phyloP scores from a whole-genome alignment of 2,329 filamentous ascomycete genomes.

The Hymenoscyphus salicellus region DNA sequence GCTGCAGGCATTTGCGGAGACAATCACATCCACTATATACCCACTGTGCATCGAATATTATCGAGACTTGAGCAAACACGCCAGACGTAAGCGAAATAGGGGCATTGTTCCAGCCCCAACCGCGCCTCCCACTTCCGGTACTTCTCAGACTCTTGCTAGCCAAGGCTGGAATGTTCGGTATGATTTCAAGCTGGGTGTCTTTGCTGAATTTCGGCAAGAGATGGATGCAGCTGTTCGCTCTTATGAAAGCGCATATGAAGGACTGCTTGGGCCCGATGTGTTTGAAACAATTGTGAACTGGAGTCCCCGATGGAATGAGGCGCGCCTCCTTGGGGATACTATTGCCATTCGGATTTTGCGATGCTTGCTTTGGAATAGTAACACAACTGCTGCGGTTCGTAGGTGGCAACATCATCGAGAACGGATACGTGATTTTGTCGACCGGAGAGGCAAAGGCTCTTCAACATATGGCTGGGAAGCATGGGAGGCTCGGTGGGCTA shows the following conservation, averaged over 20 bases:
- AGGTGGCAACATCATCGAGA: slow-evolving; percentile 77
- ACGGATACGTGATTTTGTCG: slow-evolving; percentile 72
- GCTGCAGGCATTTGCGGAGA: slow-evolving; percentile 69
- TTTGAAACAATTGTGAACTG: slow-evolving; percentile 87
- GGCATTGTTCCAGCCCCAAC: slow-evolving; percentile 77
- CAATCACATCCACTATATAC: slow-evolving; percentile 70
- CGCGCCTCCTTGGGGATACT: slow-evolving; percentile 79
- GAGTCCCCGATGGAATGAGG: slow-evolving; percentile 88
- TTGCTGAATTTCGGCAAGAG: slow-evolving; percentile 91
- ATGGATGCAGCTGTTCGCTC: slow-evolving; percentile 83
- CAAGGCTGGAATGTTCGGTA: slow-evolving; percentile 92
- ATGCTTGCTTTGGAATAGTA: slow-evolving; percentile 75
- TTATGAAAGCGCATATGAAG: slow-evolving; percentile 84
- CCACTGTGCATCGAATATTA: slow-evolving; percentile 83
- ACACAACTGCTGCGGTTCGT: slow-evolving; percentile 75
- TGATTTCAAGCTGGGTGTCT: slow-evolving; percentile 87
- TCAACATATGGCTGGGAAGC: slow-evolving; percentile 91
- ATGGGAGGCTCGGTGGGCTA: slow-evolving; percentile 77
- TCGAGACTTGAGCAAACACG: slow-evolving; percentile 87
- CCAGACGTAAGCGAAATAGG: slow-evolving; percentile 80
- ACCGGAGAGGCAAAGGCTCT: slow-evolving; percentile 79
- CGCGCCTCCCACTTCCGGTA: slow-evolving; percentile 76
- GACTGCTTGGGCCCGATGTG: slow-evolving; percentile 75
- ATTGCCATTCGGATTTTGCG: slow-evolving; percentile 78
- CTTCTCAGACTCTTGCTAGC: slow-evolving; percentile 78